Percentiles rank a stretch among this genome's conserved stretches.
phyloP scores from a whole-genome alignment of 331 rosid genomes.

The Cydonia oblonga region DNA sequence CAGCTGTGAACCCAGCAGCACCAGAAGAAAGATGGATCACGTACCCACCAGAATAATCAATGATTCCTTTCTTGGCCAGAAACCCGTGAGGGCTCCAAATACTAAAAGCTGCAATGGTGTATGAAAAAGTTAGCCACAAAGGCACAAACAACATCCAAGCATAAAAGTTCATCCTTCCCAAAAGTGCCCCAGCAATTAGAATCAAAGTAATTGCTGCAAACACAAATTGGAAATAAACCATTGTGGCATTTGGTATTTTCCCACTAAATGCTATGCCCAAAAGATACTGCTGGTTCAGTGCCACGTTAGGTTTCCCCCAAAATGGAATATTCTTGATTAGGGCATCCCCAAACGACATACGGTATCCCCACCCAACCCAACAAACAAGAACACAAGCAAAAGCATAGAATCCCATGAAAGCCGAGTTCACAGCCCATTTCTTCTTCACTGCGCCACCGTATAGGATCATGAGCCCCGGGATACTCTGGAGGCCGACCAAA shows the following conservation, averaged over 20 bases:
- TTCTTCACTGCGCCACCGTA: constrained; percentile 29
- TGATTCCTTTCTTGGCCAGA: constrained; percentile 3
- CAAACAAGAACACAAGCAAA: constrained; percentile 22
- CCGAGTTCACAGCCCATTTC: constrained; percentile 30
- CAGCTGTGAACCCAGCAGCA: constrained; percentile 28
- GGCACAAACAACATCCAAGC: constrained; percentile 32
- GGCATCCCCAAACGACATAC: constrained; percentile 16
- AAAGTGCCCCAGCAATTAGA: constrained; percentile 20
- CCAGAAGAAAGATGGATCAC: constrained; percentile 29
- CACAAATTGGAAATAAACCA: constrained; percentile 25
- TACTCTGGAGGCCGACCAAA: constrained; percentile 18
- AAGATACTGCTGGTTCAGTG: neutral
- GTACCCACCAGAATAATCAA: constrained; percentile 23
- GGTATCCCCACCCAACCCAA: constrained; percentile 24
- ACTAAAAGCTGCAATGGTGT: constrained; percentile 19
- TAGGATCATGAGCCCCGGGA: constrained; percentile 23
- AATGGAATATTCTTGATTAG: neutral
- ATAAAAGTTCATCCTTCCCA: constrained; percentile 29
- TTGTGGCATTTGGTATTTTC: constrained; percentile 15
- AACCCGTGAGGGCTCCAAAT: constrained; percentile 8
- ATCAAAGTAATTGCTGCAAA: constrained; percentile 26
- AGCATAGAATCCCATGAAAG: constrained; percentile 25
- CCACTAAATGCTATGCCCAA: neutral
- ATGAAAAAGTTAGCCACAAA: constrained; percentile 21
- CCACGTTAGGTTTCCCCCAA: constrained; percentile 17